phyloP scores from a whole-genome alignment of 805 yeast species.

The Metschnikowia lunata region DNA sequence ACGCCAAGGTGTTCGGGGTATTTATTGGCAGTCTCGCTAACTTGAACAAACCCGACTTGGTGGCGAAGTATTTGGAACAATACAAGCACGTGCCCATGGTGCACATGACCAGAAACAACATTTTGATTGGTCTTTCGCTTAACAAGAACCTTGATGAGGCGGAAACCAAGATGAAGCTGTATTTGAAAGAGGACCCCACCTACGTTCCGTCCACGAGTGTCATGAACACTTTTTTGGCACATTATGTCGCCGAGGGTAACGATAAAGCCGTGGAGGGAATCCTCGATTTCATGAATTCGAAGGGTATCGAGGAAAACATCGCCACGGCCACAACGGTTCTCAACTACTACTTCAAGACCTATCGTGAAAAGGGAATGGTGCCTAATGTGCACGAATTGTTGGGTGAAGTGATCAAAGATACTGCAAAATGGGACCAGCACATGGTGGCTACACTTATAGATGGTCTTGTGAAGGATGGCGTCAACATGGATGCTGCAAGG shows the following conservation, averaged over 20 bases:
- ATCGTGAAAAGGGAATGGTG: conserved; percentile 38
- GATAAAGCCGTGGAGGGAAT: conserved; percentile 48
- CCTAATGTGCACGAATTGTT: conserved; percentile 41
- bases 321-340: conserved; percentile 60
- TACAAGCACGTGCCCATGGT: conserved; percentile 31
- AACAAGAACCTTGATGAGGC: conserved; percentile 42
- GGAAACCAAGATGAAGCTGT: conserved; percentile 37
- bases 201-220: conserved; percentile 44
- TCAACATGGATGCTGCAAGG: conserved; percentile 50
- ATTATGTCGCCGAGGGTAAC: conserved; percentile 38
- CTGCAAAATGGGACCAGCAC: conserved; percentile 36
- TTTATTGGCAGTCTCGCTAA: conserved; percentile 46
- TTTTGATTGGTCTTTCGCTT: conserved; percentile 42
- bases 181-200: conserved; percentile 25
- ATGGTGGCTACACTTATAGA: conserved; percentile 52
- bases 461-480: conserved; percentile 46
- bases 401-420: conserved; percentile 32
- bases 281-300: conserved; percentile 38
- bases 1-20: conserved; percentile 45
- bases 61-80: conserved; percentile 34
- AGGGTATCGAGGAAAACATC: conserved; percentile 49
- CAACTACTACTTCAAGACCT: conserved; percentile 47
- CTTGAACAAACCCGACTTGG: conserved; percentile 38
- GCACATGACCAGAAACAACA: conserved; percentile 39
- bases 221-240: conserved; percentile 49